A percentile compares a stretch with the other conserved stretches of the same genome.
Conservation (phyloP, 257 asterid genomes). For the Marsdenia floribunda region DNA sequence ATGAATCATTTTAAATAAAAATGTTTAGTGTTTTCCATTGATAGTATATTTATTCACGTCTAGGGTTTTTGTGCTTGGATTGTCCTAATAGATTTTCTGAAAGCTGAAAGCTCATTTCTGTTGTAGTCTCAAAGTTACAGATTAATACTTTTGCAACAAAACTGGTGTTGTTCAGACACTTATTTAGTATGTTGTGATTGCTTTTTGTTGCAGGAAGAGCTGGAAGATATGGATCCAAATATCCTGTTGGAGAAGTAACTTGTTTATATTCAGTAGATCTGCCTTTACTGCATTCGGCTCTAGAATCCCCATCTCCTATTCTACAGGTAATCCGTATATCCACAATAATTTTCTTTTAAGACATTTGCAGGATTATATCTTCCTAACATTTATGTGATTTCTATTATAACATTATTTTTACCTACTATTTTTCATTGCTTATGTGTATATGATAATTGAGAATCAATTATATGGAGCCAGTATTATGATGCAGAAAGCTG, state of each 20-base stretch:
- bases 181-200: not conserved
- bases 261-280: conserved; percentile 60
- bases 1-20: not conserved
- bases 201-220: conserved; percentile 79
- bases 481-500: conserved; percentile 69
- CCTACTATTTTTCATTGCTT: not conserved
- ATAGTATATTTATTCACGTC: not conserved
- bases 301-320: conserved; percentile 70
- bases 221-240: conserved; percentile 86
- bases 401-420: too few relatives aligned
- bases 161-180: not conserved
- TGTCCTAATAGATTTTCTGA: not conserved
- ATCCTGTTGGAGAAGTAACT: conserved; percentile 85
- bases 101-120: not conserved
- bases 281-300: conserved; percentile 74
- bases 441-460: conserved; percentile 5
- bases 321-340: conserved; percentile 51
- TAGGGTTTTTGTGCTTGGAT: not conserved
- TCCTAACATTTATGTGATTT: not conserved
- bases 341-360: not conserved
- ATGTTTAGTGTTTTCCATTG: not conserved
- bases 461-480: conserved; percentile 14
- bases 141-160: not conserved
- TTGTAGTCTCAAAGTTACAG: not conserved
- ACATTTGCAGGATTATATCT: not conserved